These are phyloP conservation scores for Penicillium turbatum DNA, from an alignment of 495 filamentous ascomycete genomes.

Conservation along the genomic window DNA sequence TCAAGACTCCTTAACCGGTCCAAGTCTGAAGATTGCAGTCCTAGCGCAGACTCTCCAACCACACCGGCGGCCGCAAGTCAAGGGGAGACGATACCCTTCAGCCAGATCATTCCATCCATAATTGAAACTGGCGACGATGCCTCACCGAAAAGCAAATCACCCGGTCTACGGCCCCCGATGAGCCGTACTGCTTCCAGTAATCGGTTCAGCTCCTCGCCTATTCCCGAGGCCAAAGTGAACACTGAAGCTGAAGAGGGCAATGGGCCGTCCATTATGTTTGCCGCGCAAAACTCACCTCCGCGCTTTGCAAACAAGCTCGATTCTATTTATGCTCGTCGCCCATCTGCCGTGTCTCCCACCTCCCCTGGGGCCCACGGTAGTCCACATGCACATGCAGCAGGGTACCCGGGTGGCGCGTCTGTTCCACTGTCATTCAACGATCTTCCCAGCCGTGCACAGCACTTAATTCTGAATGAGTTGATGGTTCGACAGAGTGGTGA, in stretches of 20 bases:
- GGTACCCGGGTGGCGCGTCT: slow-evolving; percentile 51
- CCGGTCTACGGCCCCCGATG: slow-evolving; percentile 22
- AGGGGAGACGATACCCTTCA: neutral
- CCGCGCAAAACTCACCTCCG: slow-evolving; percentile 45
- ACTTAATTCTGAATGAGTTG: slow-evolving; percentile 81
- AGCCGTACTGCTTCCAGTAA: slow-evolving; percentile 40
- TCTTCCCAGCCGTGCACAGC: slow-evolving; percentile 74
- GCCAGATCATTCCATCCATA: slow-evolving; percentile 37
- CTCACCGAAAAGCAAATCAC: slow-evolving; percentile 30
- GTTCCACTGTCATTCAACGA: slow-evolving; percentile 79
- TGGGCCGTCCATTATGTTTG: slow-evolving; percentile 77
- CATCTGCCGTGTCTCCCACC: slow-evolving; percentile 22
- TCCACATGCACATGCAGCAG: slow-evolving; percentile 31
- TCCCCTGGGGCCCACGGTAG: slow-evolving; percentile 12
- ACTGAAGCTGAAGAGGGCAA: slow-evolving; percentile 51
- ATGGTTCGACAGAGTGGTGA: slow-evolving; percentile 65
- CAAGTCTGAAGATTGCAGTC: slow-evolving; percentile 21
- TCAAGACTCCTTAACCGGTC: slow-evolving; percentile 16
- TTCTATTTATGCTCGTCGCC: slow-evolving; percentile 52
- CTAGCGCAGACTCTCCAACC: slow-evolving; percentile 10
- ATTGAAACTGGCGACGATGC: slow-evolving; percentile 48
- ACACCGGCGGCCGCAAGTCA: slow-evolving; percentile 19
- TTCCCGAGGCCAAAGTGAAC: slow-evolving; percentile 66
- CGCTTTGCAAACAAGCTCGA: slow-evolving; percentile 32
- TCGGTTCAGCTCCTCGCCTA: slow-evolving; percentile 69